Conservation (phyloP, 2,329 filamentous ascomycete genomes). For the Trichoderma guizhouense region DNA sequence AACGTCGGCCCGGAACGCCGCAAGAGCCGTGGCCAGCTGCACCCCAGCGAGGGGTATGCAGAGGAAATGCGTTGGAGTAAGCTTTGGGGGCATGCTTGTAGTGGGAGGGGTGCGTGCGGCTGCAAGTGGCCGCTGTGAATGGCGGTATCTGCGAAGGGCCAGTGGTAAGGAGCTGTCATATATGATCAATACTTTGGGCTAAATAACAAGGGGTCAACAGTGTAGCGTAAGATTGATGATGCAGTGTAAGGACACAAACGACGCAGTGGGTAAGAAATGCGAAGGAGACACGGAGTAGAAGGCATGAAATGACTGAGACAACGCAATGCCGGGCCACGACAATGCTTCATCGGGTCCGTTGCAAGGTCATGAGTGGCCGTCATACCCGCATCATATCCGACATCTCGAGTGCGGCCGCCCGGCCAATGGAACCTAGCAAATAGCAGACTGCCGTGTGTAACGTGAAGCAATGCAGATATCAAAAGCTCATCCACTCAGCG, state of each 20-base stretch:
- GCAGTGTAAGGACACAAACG: neutral
- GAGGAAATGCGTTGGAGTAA: slow-evolving; percentile 68
- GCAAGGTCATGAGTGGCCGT: neutral
- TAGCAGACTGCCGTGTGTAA: neutral
- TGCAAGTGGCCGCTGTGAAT: neutral
- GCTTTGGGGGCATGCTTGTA: slow-evolving; percentile 35
- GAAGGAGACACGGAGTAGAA: neutral
- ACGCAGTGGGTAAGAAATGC: neutral
- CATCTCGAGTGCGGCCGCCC: neutral
- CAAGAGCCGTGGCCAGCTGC: slow-evolving; percentile 62
- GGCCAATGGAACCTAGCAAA: neutral
- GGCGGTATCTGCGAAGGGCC: neutral
- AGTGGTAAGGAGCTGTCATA: slow-evolving; percentile 9
- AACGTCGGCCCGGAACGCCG: slow-evolving; percentile 59
- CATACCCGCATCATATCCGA: neutral
- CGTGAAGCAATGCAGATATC: neutral
- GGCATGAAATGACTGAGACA: neutral
- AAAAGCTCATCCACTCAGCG: neutral
- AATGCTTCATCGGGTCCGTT: neutral
- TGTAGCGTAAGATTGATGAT: neutral
- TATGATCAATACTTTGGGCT: neutral
- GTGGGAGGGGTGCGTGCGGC: neutral
- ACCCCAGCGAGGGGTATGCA: slow-evolving; percentile 68
- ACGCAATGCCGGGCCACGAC: neutral
- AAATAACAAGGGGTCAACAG: neutral